phyloP scores from a whole-genome alignment of 2,329 filamentous ascomycete species.

The Apiospora pterosperma region DNA sequence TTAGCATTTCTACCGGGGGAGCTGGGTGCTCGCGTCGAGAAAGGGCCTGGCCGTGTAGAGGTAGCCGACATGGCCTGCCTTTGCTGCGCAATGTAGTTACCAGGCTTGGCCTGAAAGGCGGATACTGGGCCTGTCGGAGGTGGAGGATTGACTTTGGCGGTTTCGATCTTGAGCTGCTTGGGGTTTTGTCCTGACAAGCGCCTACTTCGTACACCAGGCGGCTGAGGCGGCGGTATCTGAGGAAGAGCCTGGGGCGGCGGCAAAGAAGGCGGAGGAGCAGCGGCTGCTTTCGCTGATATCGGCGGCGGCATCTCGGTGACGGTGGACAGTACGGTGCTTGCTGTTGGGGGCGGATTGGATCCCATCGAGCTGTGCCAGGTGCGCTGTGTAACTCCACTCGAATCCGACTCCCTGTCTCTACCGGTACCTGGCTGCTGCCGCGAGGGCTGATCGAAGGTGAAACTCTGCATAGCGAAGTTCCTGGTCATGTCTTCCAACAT shows the following conservation, averaged over 20 bases:
- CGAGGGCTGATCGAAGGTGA: conserved; percentile 67
- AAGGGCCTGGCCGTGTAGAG: conserved; percentile 27
- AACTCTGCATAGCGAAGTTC: conserved; percentile 79
- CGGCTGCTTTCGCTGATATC: conserved; percentile 11
- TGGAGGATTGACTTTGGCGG: conserved; percentile 35
- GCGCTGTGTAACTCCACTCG: conserved; percentile 71
- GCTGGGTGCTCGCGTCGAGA: conserved; percentile 30
- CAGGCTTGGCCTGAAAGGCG: conserved; percentile 24
- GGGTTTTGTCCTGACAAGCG: conserved; percentile 76
- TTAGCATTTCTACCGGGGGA: conserved; percentile 26
- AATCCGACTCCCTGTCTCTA: conserved; percentile 70
- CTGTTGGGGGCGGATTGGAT: conserved; percentile 68
- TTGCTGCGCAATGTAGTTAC: conserved; percentile 38
- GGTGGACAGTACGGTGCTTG: conserved; percentile 66
- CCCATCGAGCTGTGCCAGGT: conserved; percentile 79
- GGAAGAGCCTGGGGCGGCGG: conserved; percentile 47
- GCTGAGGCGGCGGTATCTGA: conserved; percentile 36
- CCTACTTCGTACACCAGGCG: conserved; percentile 64
- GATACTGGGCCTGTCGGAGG: conserved; percentile 20
- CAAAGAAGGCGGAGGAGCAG: conserved; percentile 34
- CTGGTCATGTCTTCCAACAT: conserved; percentile 85
- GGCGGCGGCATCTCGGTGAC: conserved; percentile 58
- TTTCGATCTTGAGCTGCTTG: conserved; percentile 89
- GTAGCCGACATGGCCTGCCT: conserved; percentile 38
- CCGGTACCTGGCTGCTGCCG: conserved; percentile 60